Evolutionary conservation across 768 basidiomycete genomes (phyloP).

Genomic region (Naematelia aurantialba): DNA sequence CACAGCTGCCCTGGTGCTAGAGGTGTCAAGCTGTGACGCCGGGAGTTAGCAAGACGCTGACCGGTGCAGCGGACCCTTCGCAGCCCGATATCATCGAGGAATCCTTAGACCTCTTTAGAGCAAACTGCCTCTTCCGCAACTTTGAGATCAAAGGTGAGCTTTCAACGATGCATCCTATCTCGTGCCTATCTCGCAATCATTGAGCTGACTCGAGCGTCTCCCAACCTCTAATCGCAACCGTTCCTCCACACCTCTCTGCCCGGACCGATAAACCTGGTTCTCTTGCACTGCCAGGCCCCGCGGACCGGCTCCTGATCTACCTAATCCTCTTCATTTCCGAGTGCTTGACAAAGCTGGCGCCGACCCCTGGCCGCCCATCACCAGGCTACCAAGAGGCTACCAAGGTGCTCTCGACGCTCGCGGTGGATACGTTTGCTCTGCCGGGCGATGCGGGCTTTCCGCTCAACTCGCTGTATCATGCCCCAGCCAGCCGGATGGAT

Average conservation of each 20-base stretch:
- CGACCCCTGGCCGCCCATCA: constrained; percentile 54
- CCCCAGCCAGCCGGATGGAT: constrained; percentile 70
- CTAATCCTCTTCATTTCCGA: constrained; percentile 97
- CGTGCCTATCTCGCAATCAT: no score
- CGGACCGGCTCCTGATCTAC: constrained; percentile 91
- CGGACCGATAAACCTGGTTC: no score
- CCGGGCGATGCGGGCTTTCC: constrained; percentile 95
- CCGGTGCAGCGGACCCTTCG: constrained; percentile 66
- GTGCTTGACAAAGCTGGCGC: constrained; percentile 85
- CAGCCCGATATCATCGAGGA: constrained; percentile 91
- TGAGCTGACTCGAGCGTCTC: no score
- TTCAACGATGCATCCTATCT: no score
- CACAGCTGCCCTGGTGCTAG: constrained; percentile 10
- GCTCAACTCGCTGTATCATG: constrained; percentile 84
- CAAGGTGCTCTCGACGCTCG: constrained; percentile 83
- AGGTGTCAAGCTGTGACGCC: constrained; percentile 12
- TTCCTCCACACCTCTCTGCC: not conserved
- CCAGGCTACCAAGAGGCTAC: constrained; percentile 65
- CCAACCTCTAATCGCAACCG: no score
- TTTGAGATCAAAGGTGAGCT: constrained; percentile 94
- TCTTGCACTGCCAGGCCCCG: constrained; percentile 57
- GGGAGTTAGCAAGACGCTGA: constrained; percentile 7
- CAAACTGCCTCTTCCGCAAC: constrained; percentile 98
- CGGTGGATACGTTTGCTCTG: constrained; percentile 87
- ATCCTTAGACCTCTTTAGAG: constrained; percentile 91